Percentiles rank a stretch among this genome's conserved stretches.
Conservation (phyloP, 148 eudicot species). For the Cornus florida region DNA sequence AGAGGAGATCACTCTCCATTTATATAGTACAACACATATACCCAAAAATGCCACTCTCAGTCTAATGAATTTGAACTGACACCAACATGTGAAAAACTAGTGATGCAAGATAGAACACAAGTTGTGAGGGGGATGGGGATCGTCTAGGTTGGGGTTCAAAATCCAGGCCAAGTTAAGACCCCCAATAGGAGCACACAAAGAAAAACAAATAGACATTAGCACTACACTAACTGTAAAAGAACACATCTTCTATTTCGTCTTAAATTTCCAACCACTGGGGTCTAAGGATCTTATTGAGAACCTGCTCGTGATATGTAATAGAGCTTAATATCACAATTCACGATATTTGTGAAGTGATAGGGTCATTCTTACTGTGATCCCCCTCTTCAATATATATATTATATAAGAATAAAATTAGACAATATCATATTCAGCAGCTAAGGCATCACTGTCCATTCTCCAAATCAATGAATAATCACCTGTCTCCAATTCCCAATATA, state of each 20-base stretch:
- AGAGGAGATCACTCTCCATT: too few relatives aligned
- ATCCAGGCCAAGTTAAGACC: background rate
- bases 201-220: background rate
- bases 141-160: background rate
- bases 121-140: background rate
- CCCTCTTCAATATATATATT: too few relatives aligned
- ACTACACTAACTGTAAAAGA: background rate
- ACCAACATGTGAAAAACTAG: background rate
- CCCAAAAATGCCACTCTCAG: background rate
- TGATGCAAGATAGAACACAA: background rate
- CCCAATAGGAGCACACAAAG: background rate
- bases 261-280: background rate
- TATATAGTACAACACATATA: too few relatives aligned
- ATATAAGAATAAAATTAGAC: background rate
- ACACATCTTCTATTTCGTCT: background rate
- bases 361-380: too few relatives aligned
- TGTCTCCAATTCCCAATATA: conserved; percentile 96
- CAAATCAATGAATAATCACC: conserved; percentile 39
- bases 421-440: background rate
- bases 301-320: background rate
- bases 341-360: too few relatives aligned
- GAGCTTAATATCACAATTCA: background rate
- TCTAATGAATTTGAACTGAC: background rate
- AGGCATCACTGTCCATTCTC: background rate
- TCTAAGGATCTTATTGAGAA: too few relatives aligned